A percentile compares a stretch with the other conserved stretches of the same genome.
These are phyloP conservation scores for Scheffersomyces coipomensis DNA, from an alignment of 805 yeast genomes.

Conservation along the genomic window DNA sequence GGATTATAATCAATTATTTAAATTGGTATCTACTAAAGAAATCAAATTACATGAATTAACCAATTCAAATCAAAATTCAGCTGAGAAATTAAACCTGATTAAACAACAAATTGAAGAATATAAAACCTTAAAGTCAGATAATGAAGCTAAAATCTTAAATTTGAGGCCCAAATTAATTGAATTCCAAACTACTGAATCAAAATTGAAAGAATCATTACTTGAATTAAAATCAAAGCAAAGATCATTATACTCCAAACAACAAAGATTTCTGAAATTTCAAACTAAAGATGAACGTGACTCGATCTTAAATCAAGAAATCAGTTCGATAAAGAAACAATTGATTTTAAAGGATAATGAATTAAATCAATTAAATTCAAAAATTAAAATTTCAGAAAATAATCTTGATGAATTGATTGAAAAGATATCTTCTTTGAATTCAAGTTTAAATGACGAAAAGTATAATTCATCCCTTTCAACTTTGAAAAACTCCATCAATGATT, in stretches of 20 bases:
- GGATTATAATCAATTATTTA: slow-evolving; percentile 49
- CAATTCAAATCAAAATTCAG: slow-evolving; percentile 26
- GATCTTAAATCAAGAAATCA: slow-evolving; percentile 62
- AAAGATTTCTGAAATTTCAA: slow-evolving; percentile 60
- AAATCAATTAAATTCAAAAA: slow-evolving; percentile 17
- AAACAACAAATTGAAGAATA: slow-evolving; percentile 17
- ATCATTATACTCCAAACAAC: slow-evolving; percentile 65
- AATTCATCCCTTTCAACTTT: slow-evolving; percentile 7
- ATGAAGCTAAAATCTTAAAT: slow-evolving; percentile 33
- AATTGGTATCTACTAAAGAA: slow-evolving; percentile 47
- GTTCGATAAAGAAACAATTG: slow-evolving; percentile 27
- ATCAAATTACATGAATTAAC: slow-evolving; percentile 45
- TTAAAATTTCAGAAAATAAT: slow-evolving; percentile 22
- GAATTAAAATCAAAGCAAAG: slow-evolving; percentile 54
- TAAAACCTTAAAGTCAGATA: slow-evolving; percentile 27
- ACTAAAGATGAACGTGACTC: slow-evolving; percentile 57
- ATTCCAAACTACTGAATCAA: slow-evolving; percentile 39
- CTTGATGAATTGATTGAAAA: slow-evolving; percentile 14
- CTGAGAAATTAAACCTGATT: slow-evolving; percentile 24
- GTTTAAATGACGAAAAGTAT: slow-evolving; percentile 9
- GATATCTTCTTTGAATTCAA: slow-evolving; percentile 11
- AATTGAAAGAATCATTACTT: slow-evolving; percentile 36
- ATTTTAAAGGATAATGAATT: slow-evolving; percentile 21
- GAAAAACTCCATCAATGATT: slow-evolving; percentile 32
- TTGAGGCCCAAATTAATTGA: slow-evolving; percentile 41